Percentiles rank a stretch among this genome's conserved stretches.
phyloP scores from a whole-genome alignment of 1,284 basidiomycete species.

The Vanrija sp. region DNA sequence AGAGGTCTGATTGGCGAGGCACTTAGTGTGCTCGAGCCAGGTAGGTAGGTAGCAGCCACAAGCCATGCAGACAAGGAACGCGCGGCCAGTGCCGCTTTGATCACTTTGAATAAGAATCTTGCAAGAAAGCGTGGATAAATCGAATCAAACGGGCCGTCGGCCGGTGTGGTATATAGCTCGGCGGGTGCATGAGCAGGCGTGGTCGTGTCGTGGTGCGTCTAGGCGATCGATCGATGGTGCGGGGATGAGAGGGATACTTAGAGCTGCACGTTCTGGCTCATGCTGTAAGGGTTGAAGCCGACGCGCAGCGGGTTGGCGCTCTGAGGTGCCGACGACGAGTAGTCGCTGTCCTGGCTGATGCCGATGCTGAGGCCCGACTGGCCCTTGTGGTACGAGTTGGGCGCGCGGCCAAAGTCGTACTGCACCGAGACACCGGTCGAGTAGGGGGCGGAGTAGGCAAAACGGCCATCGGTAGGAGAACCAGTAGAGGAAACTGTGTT shows the following conservation, averaged over 20 bases:
- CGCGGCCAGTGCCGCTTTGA: too few relatives aligned
- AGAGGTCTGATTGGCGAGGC: too few relatives aligned
- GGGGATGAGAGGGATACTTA: neutral
- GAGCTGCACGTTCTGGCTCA: slow-evolving; percentile 4
- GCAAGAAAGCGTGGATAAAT: neutral
- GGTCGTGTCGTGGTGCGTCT: neutral
- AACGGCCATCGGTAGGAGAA: slow-evolving; percentile 14
- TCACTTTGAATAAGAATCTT: too few relatives aligned
- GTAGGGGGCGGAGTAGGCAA: slow-evolving; percentile 2
- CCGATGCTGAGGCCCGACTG: neutral
- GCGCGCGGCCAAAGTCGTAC: neutral
- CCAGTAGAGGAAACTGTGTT: slow-evolving; percentile 15
- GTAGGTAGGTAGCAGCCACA: too few relatives aligned
- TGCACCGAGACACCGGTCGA: neutral
- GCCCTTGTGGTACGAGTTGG: neutral
- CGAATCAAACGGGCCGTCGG: neutral
- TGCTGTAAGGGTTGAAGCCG: slow-evolving; percentile 5
- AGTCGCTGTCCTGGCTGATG: too few relatives aligned
- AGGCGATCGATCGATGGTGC: neutral
- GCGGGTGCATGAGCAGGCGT: too few relatives aligned
- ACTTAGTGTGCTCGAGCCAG: too few relatives aligned
- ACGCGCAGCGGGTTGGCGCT: too few relatives aligned
- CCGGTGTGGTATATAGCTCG: neutral
- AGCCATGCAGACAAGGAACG: too few relatives aligned
- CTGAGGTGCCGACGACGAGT: too few relatives aligned